Evolutionary conservation across 2,329 filamentous ascomycete genomes (phyloP).

Genomic region (Fusarium austroafricanum): DNA sequence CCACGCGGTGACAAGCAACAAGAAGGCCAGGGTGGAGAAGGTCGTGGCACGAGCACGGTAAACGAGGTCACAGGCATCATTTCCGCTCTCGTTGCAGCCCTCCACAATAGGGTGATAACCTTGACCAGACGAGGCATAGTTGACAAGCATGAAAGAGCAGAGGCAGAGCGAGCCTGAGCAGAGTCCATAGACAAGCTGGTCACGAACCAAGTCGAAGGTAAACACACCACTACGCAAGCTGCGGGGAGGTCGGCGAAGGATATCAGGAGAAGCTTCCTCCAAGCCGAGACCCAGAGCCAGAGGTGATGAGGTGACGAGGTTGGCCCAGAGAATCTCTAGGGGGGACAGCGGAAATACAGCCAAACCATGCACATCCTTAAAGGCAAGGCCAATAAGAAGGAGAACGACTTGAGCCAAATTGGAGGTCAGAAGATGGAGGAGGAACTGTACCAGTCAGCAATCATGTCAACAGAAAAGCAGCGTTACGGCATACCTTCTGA

Average conservation of each 20-base stretch:
- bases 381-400: constrained; percentile 75
- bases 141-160: constrained; percentile 69
- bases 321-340: constrained; percentile 81
- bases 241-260: constrained; percentile 74
- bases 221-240: constrained; percentile 70
- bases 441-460: constrained; percentile 57
- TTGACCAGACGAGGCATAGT: constrained; percentile 61
- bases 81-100: constrained; percentile 68
- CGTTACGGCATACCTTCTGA: constrained; percentile 67
- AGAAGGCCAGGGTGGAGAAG: constrained; percentile 76
- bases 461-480: not conserved
- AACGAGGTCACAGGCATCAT: constrained; percentile 63
- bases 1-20: constrained; percentile 76
- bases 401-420: constrained; percentile 78
- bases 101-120: constrained; percentile 62
- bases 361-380: constrained; percentile 68
- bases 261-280: constrained; percentile 75
- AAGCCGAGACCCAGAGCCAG: constrained; percentile 78
- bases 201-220: constrained; percentile 71
- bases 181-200: constrained; percentile 74
- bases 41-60: constrained; percentile 75
- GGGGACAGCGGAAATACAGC: constrained; percentile 79
- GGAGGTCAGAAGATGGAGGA: constrained; percentile 74
- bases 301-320: constrained; percentile 78
- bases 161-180: constrained; percentile 73